These are phyloP conservation scores for Blastocystis sp. DNA, from an alignment of 352 stramenopile genomes.

Conservation along the genomic window DNA sequence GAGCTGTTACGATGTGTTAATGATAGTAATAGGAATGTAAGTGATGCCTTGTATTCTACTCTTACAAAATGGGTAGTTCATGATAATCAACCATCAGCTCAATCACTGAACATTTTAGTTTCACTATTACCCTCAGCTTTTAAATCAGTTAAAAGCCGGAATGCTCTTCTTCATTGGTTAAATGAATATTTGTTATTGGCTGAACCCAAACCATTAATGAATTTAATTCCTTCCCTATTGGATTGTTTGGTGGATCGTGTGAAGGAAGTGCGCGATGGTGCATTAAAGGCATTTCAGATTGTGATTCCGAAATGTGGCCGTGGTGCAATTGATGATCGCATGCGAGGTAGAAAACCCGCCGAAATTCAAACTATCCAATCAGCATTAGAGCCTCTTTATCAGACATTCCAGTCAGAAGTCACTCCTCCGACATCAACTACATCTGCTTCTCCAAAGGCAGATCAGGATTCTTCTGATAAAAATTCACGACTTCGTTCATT, in stretches of 20 bases:
- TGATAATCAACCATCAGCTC: background rate
- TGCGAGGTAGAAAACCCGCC: background rate
- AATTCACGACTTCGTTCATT: background rate
- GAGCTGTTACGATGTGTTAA: background rate
- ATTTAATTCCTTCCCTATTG: background rate
- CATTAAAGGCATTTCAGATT: background rate
- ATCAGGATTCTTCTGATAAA: background rate
- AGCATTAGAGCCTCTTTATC: background rate
- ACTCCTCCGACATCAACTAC: background rate
- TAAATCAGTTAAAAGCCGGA: background rate
- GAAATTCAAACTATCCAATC: constrained; percentile 1
- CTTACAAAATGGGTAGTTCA: background rate
- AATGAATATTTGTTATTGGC: background rate
- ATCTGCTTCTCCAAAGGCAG: background rate
- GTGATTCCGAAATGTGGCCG: background rate
- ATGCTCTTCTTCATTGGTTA: constrained; percentile 6
- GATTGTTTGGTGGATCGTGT: background rate
- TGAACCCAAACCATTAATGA: background rate
- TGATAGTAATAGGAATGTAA: constrained; percentile 46
- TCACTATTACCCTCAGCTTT: background rate
- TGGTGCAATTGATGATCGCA: background rate
- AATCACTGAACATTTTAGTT: background rate
- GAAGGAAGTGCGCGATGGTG: background rate
- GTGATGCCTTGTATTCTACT: background rate
- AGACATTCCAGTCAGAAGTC: background rate